Evolutionary conservation across 1,284 basidiomycete species (phyloP), one percentile per base, ranked within the genome.

Genomic region (Malassezia brasiliensis): DNA sequence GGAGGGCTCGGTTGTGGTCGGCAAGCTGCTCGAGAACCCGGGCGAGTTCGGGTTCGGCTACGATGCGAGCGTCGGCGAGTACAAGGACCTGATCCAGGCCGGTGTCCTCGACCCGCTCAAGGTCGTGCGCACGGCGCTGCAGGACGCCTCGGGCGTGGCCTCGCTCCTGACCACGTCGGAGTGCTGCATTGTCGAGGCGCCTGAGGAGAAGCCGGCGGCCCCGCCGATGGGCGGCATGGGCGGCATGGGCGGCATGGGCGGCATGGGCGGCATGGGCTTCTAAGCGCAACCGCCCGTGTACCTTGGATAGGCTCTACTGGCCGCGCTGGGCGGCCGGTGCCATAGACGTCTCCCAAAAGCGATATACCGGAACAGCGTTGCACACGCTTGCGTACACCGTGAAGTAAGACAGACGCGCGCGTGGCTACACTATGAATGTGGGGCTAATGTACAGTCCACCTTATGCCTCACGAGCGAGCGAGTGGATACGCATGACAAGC

Each of bases 141-240:
- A 66, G 50, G 65, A 70, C 53, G 68, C 68, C 42, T 56, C 55
- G 35, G 70, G 69, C 56, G 89, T 94, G 17, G 88, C 89, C 5
- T 86, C 85, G 66, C 78, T 98, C 75, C 79, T 98, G 77, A 91
- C 89, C 42, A 98, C 91, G 42, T 87, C 85, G 66, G 91, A 96
- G 79, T 85, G 83, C 53, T 89, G 87, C 76, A 83, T 98, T 41
- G 90, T 96, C 34, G 90, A 96, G 58, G 86, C 85, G 1, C 83
- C 85, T 53, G 90, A 94, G 73, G 87, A 91, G 72, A 82, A 85
- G 75, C 77, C 85, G 5, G 78, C 80, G 0, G 72, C 64, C 32
- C 52, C 53, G 12, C 32, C 40, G 11, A 45, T 31, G 19, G 65
- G 75, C 35, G 77, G 75, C 25, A 77, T 68, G 55, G 62, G 65